phyloP scores from a whole-genome alignment of 2,329 filamentous ascomycete genomes.

The Cyclaneusma minus region DNA sequence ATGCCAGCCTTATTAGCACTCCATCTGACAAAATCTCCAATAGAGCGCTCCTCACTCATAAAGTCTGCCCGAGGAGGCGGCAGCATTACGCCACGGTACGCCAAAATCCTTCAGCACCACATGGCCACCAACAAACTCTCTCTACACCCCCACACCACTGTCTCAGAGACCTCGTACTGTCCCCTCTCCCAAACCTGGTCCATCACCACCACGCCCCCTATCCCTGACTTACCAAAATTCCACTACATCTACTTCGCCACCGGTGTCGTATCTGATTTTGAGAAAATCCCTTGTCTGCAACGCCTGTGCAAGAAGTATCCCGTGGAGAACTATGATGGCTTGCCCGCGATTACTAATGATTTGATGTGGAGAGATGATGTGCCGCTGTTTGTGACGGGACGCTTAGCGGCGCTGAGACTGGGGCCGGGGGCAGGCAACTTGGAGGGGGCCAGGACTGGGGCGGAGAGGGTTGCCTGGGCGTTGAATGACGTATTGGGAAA shows the following conservation, averaged over 20 bases:
- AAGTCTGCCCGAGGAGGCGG: constrained; percentile 54
- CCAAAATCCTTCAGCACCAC: constrained; percentile 50
- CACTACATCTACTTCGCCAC: constrained; percentile 66
- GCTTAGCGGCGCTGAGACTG: constrained; percentile 49
- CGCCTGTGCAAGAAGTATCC: constrained; percentile 43
- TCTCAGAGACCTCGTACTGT: constrained; percentile 17
- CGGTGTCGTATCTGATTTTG: constrained; percentile 49
- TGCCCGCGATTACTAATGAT: constrained; percentile 62
- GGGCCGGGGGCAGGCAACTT: constrained; percentile 62
- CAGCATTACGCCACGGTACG: constrained; percentile 50
- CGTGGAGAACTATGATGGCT: constrained; percentile 43
- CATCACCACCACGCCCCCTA: constrained; percentile 10
- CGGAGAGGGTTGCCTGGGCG: constrained; percentile 58
- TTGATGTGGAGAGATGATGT: constrained; percentile 61
- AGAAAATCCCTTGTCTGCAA: constrained; percentile 42
- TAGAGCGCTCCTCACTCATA: constrained; percentile 47
- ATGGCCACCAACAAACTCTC: constrained; percentile 32
- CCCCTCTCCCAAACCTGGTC: not conserved
- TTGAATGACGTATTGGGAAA: constrained; percentile 40
- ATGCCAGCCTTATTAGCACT: constrained; percentile 63
- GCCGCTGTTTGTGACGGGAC: constrained; percentile 56
- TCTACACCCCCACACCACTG: constrained; percentile 39
- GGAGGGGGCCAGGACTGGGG: constrained; percentile 56
- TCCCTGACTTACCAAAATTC: constrained; percentile 1
- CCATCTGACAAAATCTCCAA: constrained; percentile 10